These are phyloP conservation scores for Coemansia sp. DNA, from an alignment of 192 early-diverging fungal genomes.

Conservation along the genomic window DNA sequence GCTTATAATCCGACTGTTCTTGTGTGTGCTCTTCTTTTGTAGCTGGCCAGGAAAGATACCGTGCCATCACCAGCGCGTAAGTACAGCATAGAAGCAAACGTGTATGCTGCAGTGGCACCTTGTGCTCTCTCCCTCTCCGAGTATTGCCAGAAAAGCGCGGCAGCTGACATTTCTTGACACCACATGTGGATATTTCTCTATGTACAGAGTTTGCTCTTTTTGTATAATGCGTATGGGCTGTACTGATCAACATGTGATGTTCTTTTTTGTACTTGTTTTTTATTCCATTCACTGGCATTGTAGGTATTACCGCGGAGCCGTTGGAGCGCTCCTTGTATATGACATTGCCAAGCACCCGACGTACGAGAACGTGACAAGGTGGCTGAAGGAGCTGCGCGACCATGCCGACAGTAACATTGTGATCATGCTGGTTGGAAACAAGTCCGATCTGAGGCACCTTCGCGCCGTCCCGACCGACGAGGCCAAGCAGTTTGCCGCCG, in stretches of 20 bases:
- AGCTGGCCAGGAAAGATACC: slow-evolving; percentile 86
- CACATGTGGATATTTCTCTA: too few relatives aligned
- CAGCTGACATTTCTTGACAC: too few relatives aligned
- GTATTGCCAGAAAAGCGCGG: too few relatives aligned
- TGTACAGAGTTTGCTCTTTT: too few relatives aligned
- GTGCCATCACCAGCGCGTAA: slow-evolving; percentile 88
- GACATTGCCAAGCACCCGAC: slow-evolving; percentile 96
- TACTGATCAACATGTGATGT: background rate
- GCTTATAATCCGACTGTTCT: background rate
- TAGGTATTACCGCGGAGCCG: slow-evolving; percentile 95
- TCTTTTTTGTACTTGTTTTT: background rate
- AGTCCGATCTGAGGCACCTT: slow-evolving; percentile 96
- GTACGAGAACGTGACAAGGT: slow-evolving; percentile 94
- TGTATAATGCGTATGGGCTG: too few relatives aligned
- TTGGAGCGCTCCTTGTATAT: slow-evolving; percentile 95
- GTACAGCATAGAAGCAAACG: slow-evolving; percentile 8
- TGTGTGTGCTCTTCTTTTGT: slow-evolving; percentile 11
- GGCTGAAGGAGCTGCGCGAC: slow-evolving; percentile 98
- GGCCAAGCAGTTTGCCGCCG: slow-evolving; percentile 94
- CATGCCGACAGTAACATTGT: slow-evolving; percentile 98
- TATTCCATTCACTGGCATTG: background rate
- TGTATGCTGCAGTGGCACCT: too few relatives aligned
- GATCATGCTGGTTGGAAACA: slow-evolving; percentile 99
- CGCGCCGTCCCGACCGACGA: slow-evolving; percentile 97
- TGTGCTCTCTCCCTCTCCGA: too few relatives aligned